Conservation (phyloP, 225 moss, liverwort and hornwort genomes). For the Ulota crispa region DNA sequence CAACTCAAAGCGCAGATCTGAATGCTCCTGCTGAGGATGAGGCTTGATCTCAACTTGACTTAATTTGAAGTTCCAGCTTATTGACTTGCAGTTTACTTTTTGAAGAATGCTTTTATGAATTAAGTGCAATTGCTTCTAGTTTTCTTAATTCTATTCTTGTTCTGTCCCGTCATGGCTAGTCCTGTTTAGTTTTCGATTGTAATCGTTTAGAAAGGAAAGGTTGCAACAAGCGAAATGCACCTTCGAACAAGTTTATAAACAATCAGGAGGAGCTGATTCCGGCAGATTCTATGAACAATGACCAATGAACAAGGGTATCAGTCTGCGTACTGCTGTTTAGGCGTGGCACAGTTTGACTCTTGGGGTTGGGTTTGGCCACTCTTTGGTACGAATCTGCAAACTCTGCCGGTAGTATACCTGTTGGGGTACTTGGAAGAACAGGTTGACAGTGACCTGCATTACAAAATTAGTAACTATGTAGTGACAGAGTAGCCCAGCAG, state of each 20-base stretch:
- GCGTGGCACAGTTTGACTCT: conserved; percentile 2
- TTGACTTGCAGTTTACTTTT: neutral
- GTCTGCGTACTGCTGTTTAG: neutral
- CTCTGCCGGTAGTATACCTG: conserved; percentile 19
- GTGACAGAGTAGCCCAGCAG: conserved; percentile 7
- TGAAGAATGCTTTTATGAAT: neutral
- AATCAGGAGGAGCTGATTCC: neutral
- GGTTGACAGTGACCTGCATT: conserved; percentile 17
- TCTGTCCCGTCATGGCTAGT: neutral
- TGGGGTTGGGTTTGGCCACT: neutral
- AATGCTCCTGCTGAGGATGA: conserved; percentile 15
- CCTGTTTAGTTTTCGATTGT: neutral
- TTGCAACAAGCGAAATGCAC: neutral
- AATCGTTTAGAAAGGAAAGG: neutral
- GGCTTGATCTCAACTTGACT: conserved; percentile 1
- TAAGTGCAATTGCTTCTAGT: neutral
- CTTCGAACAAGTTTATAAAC: neutral
- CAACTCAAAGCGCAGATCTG: neutral
- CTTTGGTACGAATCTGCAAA: conserved; percentile 13
- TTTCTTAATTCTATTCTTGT: neutral
- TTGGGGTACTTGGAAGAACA: conserved; percentile 22
- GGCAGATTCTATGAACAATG: conserved; percentile 3
- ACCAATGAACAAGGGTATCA: conserved; percentile 3
- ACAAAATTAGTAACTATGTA: conserved; percentile 7
- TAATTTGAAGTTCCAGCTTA: neutral